Evolutionary conservation across 306 rosid genomes (phyloP), one percentile per base, ranked within the genome.

Genomic region (Quercus robur): DNA sequence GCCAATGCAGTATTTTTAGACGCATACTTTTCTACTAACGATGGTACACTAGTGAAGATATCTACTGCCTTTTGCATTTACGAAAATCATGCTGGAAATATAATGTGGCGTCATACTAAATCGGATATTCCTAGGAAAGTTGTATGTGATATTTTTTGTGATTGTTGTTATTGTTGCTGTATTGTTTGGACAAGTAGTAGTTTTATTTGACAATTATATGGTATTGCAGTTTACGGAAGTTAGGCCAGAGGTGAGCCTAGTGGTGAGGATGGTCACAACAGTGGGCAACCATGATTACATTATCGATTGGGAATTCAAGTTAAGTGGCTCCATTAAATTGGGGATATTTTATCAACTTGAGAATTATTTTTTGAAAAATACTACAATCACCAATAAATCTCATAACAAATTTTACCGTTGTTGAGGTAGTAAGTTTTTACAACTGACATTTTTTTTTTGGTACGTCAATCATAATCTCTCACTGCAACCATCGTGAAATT

Each of bases 71-170:
- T 92, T 17, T 90, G 95, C 52, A 80, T 92, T 9, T 90, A 89
- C 18, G 95, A 92, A 49, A 81, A 61, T 20, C 59, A 83, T 57
- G 85, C 84, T 8, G 89, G 91, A 4, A 81, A 85, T 55, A 79
- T 87, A 74, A 78, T 87, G 90, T 92, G 97, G 97, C 91, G 94
- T 41, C 94, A 90, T 75, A 81, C 94, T 19, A 90, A 88, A 77
- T 20, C 11, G 0, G 75, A 2, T 6, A 54, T 87, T 64, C 84
- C 86, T 2, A 15, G 78, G 18, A 64, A 82, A 73, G 18, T 20
- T 71, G 87, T 87, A 79, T n/a, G 70, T 38, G 11, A n/a, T 31
- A 1, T 12, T 23, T 63, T 3, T 20, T 14, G 49, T 41, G 2
- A 9, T 44, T 8, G 6, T 0, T 17, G 26, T 2, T 61, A 3